Base-by-base conservation (phyloP, 257 asterid genomes). In the Craterostigma plantagineum region DNA sequence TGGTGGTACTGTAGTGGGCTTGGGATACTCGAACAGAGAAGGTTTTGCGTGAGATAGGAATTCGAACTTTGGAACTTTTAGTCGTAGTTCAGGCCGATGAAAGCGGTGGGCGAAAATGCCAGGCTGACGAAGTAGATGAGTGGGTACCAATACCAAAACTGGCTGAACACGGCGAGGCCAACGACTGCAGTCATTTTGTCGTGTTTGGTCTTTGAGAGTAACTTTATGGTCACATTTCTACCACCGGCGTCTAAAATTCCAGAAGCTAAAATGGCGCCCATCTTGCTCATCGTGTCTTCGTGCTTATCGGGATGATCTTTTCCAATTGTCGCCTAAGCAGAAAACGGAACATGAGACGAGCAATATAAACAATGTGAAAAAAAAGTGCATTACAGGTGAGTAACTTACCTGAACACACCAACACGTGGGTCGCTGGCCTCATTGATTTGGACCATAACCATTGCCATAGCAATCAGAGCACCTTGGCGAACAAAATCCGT, bases 221-320 rank as follows among this genome's bases (percentile, higher is more conserved):
- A 63, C 67, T 73, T 79, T 53, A 86, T 76, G 3, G 91, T 59
- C 56, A 86, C 97, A 35, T 86, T 86, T 61, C 99, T 62, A 43
- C 99, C 99, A 37, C 99, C 99, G 42, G 96, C 99, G 69, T 90
- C 99, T 11, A 90, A 75, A 38, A 90, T 83, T 48, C 99, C 99
- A 4, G 92, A 70, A 52, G 99, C 99, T 56, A 90, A 66, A 59
- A 90, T 90, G 36, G 99, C 99, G 38, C 99, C 99, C 95, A 82
- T 87, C 68, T 87, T 87, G 73, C 98, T 87, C 95, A 82, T 79
- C 46, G 93, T 76, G 63, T 90, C 99, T 71, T 90, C 99, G 36
- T 83, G 95, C 67, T 83, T 83, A 61, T 90, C 94, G 11, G 76
- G 46, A 90, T 76, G 36, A 83, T 83, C 57, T 90, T 83, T 52